These are phyloP conservation scores for Panaeolus cyanescens DNA, from an alignment of 768 basidiomycete genomes.

Conservation along the genomic window DNA sequence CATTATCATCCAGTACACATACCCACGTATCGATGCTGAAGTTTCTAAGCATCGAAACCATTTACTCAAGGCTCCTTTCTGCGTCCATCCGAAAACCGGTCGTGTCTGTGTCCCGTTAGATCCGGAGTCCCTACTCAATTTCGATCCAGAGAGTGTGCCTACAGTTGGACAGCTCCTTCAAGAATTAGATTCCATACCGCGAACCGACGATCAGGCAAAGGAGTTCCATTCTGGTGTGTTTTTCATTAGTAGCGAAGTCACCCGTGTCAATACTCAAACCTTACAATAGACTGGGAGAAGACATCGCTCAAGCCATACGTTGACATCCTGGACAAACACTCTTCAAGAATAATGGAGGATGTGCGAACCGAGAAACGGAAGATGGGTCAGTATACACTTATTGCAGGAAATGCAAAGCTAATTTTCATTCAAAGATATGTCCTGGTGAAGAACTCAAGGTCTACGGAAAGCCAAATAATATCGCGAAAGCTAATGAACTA, in stretches of 20 bases:
- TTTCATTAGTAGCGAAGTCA: not conserved
- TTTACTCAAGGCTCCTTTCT: slow-evolving; percentile 96
- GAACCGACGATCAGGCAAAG: slow-evolving; percentile 28
- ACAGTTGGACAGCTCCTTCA: slow-evolving; percentile 81
- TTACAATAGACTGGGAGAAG: slow-evolving; percentile 68
- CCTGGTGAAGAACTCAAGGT: slow-evolving; percentile 16
- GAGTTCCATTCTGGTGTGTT: slow-evolving; percentile 54
- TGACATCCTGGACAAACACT: slow-evolving; percentile 84
- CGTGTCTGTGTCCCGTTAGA: slow-evolving; percentile 94
- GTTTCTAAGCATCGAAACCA: slow-evolving; percentile 98
- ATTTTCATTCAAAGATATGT: slow-evolving; percentile 13
- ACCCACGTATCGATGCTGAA: slow-evolving; percentile 95
- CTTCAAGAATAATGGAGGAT: slow-evolving; percentile 54
- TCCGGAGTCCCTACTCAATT: slow-evolving; percentile 69
- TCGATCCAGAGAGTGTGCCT: slow-evolving; percentile 85
- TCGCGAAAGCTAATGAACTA: not conserved
- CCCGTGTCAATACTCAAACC: not conserved
- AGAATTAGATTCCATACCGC: slow-evolving; percentile 63
- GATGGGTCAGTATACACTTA: slow-evolving; percentile 22
- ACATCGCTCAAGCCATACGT: slow-evolving; percentile 91
- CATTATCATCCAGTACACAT: slow-evolving; percentile 90
- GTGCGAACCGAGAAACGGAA: slow-evolving; percentile 50
- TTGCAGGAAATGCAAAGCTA: not conserved
- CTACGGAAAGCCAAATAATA: not conserved
- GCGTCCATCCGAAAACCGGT: slow-evolving; percentile 95